These are phyloP conservation scores for Schizochytrium sp. DNA, from an alignment of 108 stramenopile genomes.

Conservation along the genomic window DNA sequence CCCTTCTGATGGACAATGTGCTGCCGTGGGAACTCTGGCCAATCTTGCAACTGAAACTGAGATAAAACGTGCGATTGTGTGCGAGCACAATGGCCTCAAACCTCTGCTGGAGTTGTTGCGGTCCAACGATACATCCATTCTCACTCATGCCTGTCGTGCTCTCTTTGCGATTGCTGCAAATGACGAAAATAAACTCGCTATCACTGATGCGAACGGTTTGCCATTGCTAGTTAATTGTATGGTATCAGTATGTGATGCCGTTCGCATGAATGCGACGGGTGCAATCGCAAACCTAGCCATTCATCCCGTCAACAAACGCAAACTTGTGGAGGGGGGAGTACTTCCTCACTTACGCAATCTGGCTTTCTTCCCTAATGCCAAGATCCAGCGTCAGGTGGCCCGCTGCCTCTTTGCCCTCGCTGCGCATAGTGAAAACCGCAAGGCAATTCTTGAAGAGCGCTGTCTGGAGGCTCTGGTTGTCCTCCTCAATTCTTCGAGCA, in stretches of 20 bases:
- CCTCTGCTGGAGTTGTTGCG: not conserved
- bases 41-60: slow-evolving; percentile 43
- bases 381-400: slow-evolving; percentile 57
- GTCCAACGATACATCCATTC: slow-evolving; percentile 39
- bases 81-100: slow-evolving; percentile 18
- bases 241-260: not conserved
- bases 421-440: slow-evolving; percentile 44
- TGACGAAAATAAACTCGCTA: slow-evolving; percentile 50
- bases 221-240: slow-evolving; percentile 2
- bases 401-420: slow-evolving; percentile 56
- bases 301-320: slow-evolving; percentile 58
- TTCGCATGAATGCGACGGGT: slow-evolving; percentile 46
- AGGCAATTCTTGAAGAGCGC: slow-evolving; percentile 41
- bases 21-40: slow-evolving; percentile 34
- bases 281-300: slow-evolving; percentile 43
- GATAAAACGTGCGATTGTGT: slow-evolving; percentile 53
- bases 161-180: slow-evolving; percentile 55
- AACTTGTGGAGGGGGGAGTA: slow-evolving; percentile 40
- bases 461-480: slow-evolving; percentile 31
- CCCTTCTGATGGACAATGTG: slow-evolving; percentile 52
- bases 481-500: not conserved
- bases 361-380: slow-evolving; percentile 21
- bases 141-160: slow-evolving; percentile 47
- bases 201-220: slow-evolving; percentile 3
- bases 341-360: slow-evolving; percentile 7